phyloP scores from a whole-genome alignment of 768 basidiomycete species.

The Cyathus striatus region DNA sequence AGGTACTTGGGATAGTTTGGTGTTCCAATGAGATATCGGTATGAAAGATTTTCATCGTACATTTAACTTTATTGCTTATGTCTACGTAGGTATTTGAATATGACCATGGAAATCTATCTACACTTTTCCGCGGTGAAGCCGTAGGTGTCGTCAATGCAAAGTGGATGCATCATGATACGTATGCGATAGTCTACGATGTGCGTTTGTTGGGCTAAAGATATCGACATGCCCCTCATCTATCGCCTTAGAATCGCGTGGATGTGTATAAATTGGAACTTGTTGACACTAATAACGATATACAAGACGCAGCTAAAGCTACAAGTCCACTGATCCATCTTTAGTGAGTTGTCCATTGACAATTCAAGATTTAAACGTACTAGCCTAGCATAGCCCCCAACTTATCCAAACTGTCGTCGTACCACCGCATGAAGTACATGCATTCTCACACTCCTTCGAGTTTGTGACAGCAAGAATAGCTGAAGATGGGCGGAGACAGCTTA shows the following conservation, averaged over 20 bases:
- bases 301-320: slow-evolving; percentile 4
- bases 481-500: slow-evolving; percentile 11
- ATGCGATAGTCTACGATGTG: slow-evolving; percentile 36
- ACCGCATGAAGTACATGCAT: slow-evolving; percentile 15
- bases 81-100: slow-evolving; percentile 33
- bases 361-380: too few species aligned
- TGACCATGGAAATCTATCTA: slow-evolving; percentile 16
- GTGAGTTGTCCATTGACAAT: slow-evolving; percentile 4
- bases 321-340: neutral
- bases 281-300: slow-evolving; percentile 28
- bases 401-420: slow-evolving; percentile 11
- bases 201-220: too few species aligned
- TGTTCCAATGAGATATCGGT: slow-evolving; percentile 36
- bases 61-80: neutral
- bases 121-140: slow-evolving; percentile 21
- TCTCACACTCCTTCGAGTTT: slow-evolving; percentile 12
- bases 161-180: slow-evolving; percentile 35
- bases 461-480: slow-evolving; percentile 9
- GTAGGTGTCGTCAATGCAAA: slow-evolving; percentile 20
- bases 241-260: slow-evolving; percentile 33
- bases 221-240: too few species aligned
- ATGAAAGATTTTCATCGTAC: slow-evolving; percentile 4
- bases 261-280: slow-evolving; percentile 26
- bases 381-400: slow-evolving; percentile 18
- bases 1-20: slow-evolving; percentile 42